Evolutionary conservation across 768 basidiomycete genomes (phyloP), one percentile per base, ranked within the genome.

Genomic region (Pisolithus sp.): DNA sequence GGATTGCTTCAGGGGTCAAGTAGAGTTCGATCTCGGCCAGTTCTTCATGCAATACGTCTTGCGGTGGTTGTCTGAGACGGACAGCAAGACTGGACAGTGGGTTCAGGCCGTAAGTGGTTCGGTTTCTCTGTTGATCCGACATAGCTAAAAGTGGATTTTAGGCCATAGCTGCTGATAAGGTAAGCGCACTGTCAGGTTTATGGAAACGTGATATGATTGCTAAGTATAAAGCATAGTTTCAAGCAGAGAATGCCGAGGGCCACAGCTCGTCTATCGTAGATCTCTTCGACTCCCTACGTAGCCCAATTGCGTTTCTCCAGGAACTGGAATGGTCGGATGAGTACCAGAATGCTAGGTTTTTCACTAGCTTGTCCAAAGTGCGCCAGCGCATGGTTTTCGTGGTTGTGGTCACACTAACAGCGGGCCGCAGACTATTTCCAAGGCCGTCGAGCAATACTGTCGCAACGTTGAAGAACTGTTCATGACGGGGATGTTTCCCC

Each of bases 181-280:
- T 92, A 55, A 36, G 69, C 56, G 41, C 6, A n/a, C 26, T 34
- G 31, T 23, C 17, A 40, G 43, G 37, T 53, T 56, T 24, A 58
- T 45, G 43, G 51, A 44, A 18, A 7, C 21, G 21, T 30, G 7
- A 31, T 7, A 36, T 41, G 24, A 34, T 34, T 5, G 34, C 34
- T 34, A 13, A 34, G 13, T 15, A 5, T 15, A 5, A 34, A 34
- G 34, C 5, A 34, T n/a, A 88, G 85, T 91, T 90, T 58, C 77
- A 93, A 73, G 76, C 90, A 51, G 79, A 93, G 71, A 78, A 88
- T 54, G 53, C 74, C 10, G 82, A 89, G 67, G 89, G 89, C 0
- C 90, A 94, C 61, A 95, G 92, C 59, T 93, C 94, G n/a, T 98
- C 95, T 0, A 94, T 99, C 50, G 85, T 93, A 21, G 96, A 99